A percentile compares a stretch with the other conserved stretches of the same genome.
Evolutionary conservation across 2,329 filamentous ascomycete species (phyloP).

Genomic region (Amphichorda felina): DNA sequence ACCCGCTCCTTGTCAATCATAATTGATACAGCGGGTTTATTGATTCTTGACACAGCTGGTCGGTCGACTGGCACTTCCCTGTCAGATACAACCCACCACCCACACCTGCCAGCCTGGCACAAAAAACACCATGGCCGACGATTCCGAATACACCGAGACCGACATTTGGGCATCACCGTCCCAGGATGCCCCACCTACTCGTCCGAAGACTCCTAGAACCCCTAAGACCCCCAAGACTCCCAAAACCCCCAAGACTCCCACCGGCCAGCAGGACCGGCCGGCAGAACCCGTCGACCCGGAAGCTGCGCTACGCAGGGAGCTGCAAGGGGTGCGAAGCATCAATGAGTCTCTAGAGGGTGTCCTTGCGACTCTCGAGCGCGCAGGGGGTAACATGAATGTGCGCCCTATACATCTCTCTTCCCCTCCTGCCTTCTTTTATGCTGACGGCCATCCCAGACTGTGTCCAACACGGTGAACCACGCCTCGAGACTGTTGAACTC

Average conservation of each 20-base stretch:
- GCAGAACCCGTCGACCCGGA: slow-evolving; percentile 53
- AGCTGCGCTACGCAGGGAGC: slow-evolving; percentile 61
- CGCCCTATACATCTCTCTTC: slow-evolving; percentile 4
- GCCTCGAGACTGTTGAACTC: slow-evolving; percentile 85
- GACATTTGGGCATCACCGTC: slow-evolving; percentile 35
- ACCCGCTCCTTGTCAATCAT: neutral
- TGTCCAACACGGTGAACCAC: slow-evolving; percentile 73
- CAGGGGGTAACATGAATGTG: slow-evolving; percentile 69
- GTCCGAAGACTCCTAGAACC: slow-evolving; percentile 17
- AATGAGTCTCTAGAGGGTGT: slow-evolving; percentile 80
- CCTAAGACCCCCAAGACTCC: slow-evolving; percentile 35
- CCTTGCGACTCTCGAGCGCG: slow-evolving; percentile 57
- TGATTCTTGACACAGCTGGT: too few species aligned
- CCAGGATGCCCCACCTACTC: slow-evolving; percentile 16
- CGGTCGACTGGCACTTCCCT: too few species aligned
- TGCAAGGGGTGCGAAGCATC: slow-evolving; percentile 73
- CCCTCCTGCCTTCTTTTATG: neutral
- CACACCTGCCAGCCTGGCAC: too few species aligned
- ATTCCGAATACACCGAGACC: slow-evolving; percentile 29
- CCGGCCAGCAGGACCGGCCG: slow-evolving; percentile 13
- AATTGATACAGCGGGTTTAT: neutral
- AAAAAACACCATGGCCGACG: slow-evolving; percentile 4
- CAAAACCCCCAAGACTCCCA: slow-evolving; percentile 33
- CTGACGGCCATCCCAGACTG: slow-evolving; percentile 37
- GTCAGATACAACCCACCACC: too few species aligned